Conservation (phyloP, 2,329 filamentous ascomycete species). For the Tolypocladium ovalisporum region DNA sequence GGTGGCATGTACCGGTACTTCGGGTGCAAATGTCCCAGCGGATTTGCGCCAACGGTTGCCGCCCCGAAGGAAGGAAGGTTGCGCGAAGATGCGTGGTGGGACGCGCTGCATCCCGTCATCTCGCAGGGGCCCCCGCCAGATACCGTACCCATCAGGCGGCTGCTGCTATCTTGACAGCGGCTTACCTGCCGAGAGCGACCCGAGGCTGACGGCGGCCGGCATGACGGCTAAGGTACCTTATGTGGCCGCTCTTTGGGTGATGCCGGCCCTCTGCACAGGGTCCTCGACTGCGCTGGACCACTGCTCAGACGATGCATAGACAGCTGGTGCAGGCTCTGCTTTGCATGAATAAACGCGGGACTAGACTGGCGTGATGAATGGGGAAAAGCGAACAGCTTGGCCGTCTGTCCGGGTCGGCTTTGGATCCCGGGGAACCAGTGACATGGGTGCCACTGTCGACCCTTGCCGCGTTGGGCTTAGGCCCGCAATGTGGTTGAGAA, state of each 20-base stretch:
- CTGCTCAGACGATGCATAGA: neutral
- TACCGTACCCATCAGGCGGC: neutral
- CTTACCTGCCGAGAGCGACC: too few species aligned
- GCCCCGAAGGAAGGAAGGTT: neutral
- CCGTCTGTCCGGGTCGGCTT: neutral
- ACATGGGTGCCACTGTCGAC: neutral
- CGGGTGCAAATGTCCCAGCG: conserved; percentile 1
- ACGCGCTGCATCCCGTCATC: neutral
- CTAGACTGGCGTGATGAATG: too few species aligned
- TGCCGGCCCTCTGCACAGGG: neutral
- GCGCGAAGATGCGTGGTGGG: neutral
- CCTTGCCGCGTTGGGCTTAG: conserved; percentile 8
- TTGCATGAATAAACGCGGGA: too few species aligned
- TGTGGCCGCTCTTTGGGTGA: neutral
- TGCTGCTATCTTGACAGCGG: neutral
- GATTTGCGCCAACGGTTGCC: conserved; percentile 5
- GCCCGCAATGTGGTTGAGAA: conserved; percentile 12
- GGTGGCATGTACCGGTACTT: conserved; percentile 10
- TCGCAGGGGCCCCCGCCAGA: neutral
- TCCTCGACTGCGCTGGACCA: neutral
- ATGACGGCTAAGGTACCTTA: too few species aligned
- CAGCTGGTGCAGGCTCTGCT: neutral
- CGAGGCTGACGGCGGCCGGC: too few species aligned
- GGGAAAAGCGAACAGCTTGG: neutral
- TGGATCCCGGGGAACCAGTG: neutral